phyloP scores from a whole-genome alignment of 805 yeast species.

The Millerozyma miso region DNA sequence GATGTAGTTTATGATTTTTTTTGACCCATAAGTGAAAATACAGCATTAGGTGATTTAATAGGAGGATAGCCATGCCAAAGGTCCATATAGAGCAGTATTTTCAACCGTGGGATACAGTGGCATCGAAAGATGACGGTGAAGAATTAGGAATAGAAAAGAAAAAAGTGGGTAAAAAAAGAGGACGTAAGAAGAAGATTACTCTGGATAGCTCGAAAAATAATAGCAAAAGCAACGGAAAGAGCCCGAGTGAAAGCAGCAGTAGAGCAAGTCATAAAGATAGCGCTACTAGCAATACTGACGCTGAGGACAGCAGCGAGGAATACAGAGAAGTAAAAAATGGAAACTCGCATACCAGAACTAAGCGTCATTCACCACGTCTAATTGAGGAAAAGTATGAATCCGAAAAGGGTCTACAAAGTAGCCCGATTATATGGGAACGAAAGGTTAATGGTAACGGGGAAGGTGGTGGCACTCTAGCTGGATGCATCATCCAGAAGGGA shows the following conservation, averaged over 20 bases:
- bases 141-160: neutral
- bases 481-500: slow-evolving; percentile 10
- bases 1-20: neutral
- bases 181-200: neutral
- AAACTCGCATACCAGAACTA: neutral
- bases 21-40: neutral
- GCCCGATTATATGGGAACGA: slow-evolving; percentile 10
- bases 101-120: neutral
- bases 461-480: neutral
- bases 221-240: neutral
- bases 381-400: slow-evolving; percentile 2
- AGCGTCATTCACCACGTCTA: slow-evolving; percentile 6
- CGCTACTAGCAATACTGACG: slow-evolving; percentile 2
- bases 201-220: neutral
- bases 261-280: slow-evolving; percentile 3
- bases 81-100: neutral
- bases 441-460: neutral
- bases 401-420: slow-evolving; percentile 2
- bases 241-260: neutral
- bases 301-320: neutral
- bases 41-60: neutral
- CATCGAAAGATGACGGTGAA: neutral
- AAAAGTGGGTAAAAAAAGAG: neutral
- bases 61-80: neutral
- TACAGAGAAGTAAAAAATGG: slow-evolving; percentile 1